These are phyloP conservation scores for Oleoguttula mirabilis DNA, from an alignment of 495 filamentous ascomycete species.

Conservation along the genomic window DNA sequence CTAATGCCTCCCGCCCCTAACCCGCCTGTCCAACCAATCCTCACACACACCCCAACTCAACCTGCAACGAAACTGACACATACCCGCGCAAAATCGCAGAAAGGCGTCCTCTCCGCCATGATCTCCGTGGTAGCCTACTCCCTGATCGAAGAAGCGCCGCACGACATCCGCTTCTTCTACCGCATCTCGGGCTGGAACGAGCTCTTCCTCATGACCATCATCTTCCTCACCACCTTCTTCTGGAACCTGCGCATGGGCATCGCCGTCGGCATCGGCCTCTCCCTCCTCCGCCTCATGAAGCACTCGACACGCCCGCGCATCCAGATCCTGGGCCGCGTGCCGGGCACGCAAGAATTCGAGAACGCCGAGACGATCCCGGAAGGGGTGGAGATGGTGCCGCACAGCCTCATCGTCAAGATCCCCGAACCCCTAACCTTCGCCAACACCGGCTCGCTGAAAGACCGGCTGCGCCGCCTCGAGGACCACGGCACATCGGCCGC, in stretches of 20 bases:
- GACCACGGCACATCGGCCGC: constrained; percentile 71
- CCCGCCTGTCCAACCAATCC: background rate
- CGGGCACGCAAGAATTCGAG: constrained; percentile 68
- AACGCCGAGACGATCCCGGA: constrained; percentile 60
- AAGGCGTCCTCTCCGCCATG: constrained; percentile 86
- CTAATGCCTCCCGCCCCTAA: background rate
- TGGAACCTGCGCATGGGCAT: constrained; percentile 37
- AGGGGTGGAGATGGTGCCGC: constrained; percentile 74
- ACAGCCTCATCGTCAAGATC: constrained; percentile 91
- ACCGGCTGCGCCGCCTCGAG: constrained; percentile 68
- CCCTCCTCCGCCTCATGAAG: constrained; percentile 71
- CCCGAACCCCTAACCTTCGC: constrained; percentile 94
- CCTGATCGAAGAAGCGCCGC: constrained; percentile 86
- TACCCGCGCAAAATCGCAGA: constrained; percentile 37
- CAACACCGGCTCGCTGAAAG: constrained; percentile 88
- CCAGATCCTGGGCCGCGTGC: constrained; percentile 86
- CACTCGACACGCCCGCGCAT: constrained; percentile 87
- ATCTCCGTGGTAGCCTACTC: constrained; percentile 93
- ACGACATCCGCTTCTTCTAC: constrained; percentile 83
- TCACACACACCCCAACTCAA: background rate
- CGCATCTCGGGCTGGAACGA: constrained; percentile 75
- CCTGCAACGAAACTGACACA: background rate
- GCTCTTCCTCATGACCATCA: constrained; percentile 72
- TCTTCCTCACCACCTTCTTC: constrained; percentile 86
- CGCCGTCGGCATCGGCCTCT: constrained; percentile 25